A percentile compares a stretch with the other conserved stretches of the same genome.
Evolutionary conservation across 2,329 filamentous ascomycete genomes (phyloP).

Genomic region (Sarocladium brachiariae): DNA sequence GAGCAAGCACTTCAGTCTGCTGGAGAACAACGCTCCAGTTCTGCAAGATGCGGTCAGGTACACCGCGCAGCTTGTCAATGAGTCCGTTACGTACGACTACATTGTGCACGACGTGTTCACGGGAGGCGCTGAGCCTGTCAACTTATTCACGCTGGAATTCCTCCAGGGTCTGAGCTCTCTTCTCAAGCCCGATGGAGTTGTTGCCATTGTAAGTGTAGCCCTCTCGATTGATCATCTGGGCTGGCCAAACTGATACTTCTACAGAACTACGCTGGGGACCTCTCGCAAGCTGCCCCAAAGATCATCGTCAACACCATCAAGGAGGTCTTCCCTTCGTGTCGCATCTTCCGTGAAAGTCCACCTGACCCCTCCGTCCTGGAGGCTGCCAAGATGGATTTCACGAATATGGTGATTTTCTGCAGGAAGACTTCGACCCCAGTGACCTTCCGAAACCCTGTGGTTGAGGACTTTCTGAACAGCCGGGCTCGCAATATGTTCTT

Average conservation of each 20-base stretch:
- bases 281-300: conserved; percentile 66
- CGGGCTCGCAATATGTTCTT: conserved; percentile 63
- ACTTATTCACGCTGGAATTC: conserved; percentile 84
- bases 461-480: conserved; percentile 66
- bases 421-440: conserved; percentile 52
- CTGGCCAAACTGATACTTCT: no score
- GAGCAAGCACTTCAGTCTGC: conserved; percentile 72
- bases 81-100: conserved; percentile 65
- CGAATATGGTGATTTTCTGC: conserved; percentile 96
- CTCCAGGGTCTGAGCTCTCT: conserved; percentile 62
- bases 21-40: conserved; percentile 67
- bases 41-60: conserved; percentile 78
- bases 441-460: conserved; percentile 58
- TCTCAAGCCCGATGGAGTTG: conserved; percentile 69
- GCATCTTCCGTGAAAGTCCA: conserved; percentile 77
- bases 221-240: no score
- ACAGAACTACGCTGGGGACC: conserved; percentile 94
- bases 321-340: conserved; percentile 79
- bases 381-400: conserved; percentile 60
- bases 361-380: conserved; percentile 40
- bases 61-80: conserved; percentile 38
- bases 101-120: conserved; percentile 98
- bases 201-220: conserved; percentile 81
- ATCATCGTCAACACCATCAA: conserved; percentile 78
- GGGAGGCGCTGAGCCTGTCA: conserved; percentile 83